Evolutionary conservation across 768 basidiomycete genomes (phyloP).

Genomic region (Mycena filopes): DNA sequence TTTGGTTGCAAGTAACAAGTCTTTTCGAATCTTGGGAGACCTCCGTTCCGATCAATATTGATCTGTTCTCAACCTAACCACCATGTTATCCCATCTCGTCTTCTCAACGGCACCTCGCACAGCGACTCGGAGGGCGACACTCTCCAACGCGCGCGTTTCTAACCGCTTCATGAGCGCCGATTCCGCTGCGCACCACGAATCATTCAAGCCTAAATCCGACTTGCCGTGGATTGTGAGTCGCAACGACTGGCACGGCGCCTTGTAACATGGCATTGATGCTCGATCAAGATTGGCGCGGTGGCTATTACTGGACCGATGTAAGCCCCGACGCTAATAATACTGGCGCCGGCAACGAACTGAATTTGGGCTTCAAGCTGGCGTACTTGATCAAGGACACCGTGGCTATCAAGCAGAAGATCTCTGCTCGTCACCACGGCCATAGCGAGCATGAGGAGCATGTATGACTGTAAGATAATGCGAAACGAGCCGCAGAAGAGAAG

Average conservation of each 20-base stretch:
- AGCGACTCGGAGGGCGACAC: constrained; percentile 31
- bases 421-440: constrained; percentile 32
- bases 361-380: constrained; percentile 10
- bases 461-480: constrained; percentile 53
- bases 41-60: too few species aligned
- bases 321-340: constrained; percentile 34
- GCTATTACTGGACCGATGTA: constrained; percentile 54
- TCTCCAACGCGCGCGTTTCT: constrained; percentile 33
- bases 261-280: background rate
- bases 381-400: constrained; percentile 49
- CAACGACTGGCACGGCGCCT: constrained; percentile 16
- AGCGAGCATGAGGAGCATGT: constrained; percentile 43
- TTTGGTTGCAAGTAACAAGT: too few species aligned
- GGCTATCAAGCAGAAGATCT: constrained; percentile 18
- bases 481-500: constrained; percentile 49
- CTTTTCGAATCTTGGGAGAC: too few species aligned
- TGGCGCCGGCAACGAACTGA: constrained; percentile 1
- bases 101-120: constrained; percentile 48
- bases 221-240: constrained; percentile 56
- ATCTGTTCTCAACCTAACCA: background rate
- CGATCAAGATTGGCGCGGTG: constrained; percentile 51
- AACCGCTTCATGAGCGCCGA: constrained; percentile 47
- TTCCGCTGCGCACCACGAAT: constrained; percentile 46
- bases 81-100: constrained; percentile 53
- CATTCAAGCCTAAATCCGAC: constrained; percentile 49